These are phyloP conservation scores for Wickerhamiella azymoides DNA, from an alignment of 805 yeast genomes.

Conservation along the genomic window DNA sequence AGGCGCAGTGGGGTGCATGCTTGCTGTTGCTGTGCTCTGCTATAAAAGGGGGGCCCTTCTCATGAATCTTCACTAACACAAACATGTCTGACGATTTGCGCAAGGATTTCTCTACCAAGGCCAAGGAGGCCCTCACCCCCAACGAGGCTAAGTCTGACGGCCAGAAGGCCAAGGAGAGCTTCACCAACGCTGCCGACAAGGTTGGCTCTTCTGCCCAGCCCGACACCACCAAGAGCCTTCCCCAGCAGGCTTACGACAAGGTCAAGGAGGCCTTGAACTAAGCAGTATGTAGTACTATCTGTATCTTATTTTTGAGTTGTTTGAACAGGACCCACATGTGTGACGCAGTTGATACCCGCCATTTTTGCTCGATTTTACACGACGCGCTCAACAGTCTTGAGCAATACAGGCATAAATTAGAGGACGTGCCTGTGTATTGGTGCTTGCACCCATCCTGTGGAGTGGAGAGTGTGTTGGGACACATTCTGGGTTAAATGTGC, in stretches of 20 bases:
- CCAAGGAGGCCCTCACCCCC: conserved; percentile 53
- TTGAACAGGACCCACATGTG: no score
- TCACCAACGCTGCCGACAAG: conserved; percentile 52
- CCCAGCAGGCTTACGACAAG: conserved; percentile 36
- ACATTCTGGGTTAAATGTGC: no score
- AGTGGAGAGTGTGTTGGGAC: no score
- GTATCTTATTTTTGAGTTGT: no score
- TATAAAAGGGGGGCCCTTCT: background rate
- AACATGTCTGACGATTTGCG: conserved; percentile 37
- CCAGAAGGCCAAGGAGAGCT: conserved; percentile 57
- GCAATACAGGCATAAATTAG: no score
- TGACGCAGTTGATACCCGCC: no score
- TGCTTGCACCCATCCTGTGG: no score
- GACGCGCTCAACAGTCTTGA: no score
- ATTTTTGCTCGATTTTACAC: no score
- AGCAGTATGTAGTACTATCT: no score
- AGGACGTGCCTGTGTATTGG: no score
- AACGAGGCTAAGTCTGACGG: conserved; percentile 48
- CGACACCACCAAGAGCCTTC: conserved; percentile 31
- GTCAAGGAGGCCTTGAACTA: conserved; percentile 5
- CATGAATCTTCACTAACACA: background rate
- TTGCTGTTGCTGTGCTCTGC: background rate
- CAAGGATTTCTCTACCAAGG: conserved; percentile 61
- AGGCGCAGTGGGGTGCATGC: background rate
- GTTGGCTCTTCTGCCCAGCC: conserved; percentile 47